Percentiles rank a stretch among this genome's conserved stretches.
These are phyloP conservation scores for Euphorbia pulcherrima DNA, from an alignment of 345 rosid species.

Conservation along the genomic window DNA sequence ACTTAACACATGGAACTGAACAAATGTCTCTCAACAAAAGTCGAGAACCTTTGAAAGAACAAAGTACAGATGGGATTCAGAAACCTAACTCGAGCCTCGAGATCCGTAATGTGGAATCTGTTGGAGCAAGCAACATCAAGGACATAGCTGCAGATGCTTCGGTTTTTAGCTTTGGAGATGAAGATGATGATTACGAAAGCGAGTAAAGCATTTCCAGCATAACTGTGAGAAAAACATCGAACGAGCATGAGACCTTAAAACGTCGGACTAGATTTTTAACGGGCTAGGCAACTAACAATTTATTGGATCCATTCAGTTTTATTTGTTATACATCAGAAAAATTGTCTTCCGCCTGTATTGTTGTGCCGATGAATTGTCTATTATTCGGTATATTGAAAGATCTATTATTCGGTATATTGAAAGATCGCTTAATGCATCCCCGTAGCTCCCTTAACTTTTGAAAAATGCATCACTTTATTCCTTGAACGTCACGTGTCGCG, in stretches of 20 bases:
- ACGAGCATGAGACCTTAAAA: not conserved
- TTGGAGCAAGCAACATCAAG: slow-evolving; percentile 50
- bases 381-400: too few species aligned
- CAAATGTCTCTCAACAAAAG: slow-evolving; percentile 10
- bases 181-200: slow-evolving; percentile 61
- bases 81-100: slow-evolving; percentile 21
- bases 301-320: not conserved
- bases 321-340: not conserved
- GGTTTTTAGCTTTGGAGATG: slow-evolving; percentile 71
- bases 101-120: slow-evolving; percentile 28
- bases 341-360: not conserved
- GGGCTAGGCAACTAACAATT: too few species aligned
- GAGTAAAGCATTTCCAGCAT: slow-evolving; percentile 32
- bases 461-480: too few species aligned
- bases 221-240: not conserved
- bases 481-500: too few species aligned
- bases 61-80: slow-evolving; percentile 4
- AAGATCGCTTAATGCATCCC: too few species aligned
- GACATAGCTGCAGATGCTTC: slow-evolving; percentile 89
- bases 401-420: too few species aligned
- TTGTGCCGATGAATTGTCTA: not conserved
- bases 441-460: too few species aligned
- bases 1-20: slow-evolving; percentile 15
- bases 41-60: slow-evolving; percentile 16
- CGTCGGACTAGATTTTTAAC: too few species aligned